phyloP scores from a whole-genome alignment of 208 protist genomes.

The Tetramitus jugosus region DNA sequence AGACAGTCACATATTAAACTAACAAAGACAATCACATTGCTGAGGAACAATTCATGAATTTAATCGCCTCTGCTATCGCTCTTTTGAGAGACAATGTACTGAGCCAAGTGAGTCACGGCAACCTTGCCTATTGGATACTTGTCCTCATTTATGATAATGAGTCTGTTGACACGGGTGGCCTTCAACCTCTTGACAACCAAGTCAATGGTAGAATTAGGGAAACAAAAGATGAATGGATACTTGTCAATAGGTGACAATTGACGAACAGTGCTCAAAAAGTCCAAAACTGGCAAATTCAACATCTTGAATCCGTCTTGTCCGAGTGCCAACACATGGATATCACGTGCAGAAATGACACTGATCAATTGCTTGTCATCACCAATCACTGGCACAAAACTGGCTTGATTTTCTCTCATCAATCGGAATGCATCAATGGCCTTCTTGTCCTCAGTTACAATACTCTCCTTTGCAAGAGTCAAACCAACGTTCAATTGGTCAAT shows the following conservation, averaged over 20 bases:
- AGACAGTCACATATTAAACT: too few species aligned
- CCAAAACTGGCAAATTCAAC: background rate
- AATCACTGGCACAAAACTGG: slow-evolving; percentile 7
- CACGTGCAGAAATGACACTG: background rate
- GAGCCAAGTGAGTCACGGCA: background rate
- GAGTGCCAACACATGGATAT: background rate
- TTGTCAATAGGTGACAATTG: background rate
- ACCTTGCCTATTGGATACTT: background rate
- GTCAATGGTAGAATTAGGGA: background rate
- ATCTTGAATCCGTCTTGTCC: background rate
- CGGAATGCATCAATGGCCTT: slow-evolving; percentile 7
- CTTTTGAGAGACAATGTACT: too few species aligned
- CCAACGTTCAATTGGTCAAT: background rate
- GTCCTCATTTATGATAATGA: background rate
- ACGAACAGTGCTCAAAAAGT: slow-evolving; percentile 10
- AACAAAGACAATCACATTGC: background rate
- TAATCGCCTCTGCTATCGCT: too few species aligned
- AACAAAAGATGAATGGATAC: slow-evolving; percentile 13
- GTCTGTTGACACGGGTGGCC: background rate
- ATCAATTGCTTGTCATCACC: background rate
- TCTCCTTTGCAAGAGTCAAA: background rate
- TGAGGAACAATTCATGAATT: background rate
- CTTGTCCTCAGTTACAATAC: background rate
- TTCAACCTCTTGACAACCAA: slow-evolving; percentile 16
- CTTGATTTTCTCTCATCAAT: background rate